Evolutionary conservation across 108 stramenopile genomes (phyloP).

Genomic region (Skeletonema potamos): DNA sequence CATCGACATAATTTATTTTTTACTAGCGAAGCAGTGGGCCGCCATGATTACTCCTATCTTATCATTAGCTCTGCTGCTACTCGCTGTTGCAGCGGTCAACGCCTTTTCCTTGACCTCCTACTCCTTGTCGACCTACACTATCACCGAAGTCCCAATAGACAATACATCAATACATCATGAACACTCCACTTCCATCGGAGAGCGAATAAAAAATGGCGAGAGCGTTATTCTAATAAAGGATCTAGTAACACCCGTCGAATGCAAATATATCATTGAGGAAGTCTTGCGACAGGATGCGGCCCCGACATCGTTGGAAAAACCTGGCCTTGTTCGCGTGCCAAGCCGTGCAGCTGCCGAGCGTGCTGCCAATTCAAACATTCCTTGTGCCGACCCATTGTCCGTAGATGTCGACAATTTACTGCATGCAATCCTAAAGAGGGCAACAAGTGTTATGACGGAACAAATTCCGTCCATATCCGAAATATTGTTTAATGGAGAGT

Average conservation of each 20-base stretch:
- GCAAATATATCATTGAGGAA: not conserved
- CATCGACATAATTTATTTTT: too few relatives aligned
- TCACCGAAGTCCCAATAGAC: not conserved
- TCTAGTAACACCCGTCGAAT: constrained; percentile 1
- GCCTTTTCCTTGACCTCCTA: not conserved
- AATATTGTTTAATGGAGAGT: constrained; percentile 20
- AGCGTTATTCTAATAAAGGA: constrained; percentile 1
- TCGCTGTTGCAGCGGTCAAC: not conserved
- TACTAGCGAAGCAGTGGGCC: too few relatives aligned
- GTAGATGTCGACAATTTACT: not conserved
- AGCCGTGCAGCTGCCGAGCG: not conserved
- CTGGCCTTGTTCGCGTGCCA: not conserved
- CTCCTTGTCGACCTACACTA: not conserved
- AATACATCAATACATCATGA: not conserved
- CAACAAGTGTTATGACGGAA: not conserved
- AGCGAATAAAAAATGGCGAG: constrained; percentile 9
- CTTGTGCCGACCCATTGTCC: not conserved
- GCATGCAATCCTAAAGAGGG: not conserved
- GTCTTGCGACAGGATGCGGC: not conserved
- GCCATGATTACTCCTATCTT: too few relatives aligned
- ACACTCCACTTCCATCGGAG: not conserved
- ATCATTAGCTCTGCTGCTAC: not conserved
- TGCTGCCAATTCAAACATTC: not conserved
- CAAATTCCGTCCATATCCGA: constrained; percentile 23
- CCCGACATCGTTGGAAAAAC: not conserved